These are phyloP conservation scores for Escovopsis sp. DNA, from an alignment of 2,329 filamentous ascomycete genomes.

Conservation along the genomic window DNA sequence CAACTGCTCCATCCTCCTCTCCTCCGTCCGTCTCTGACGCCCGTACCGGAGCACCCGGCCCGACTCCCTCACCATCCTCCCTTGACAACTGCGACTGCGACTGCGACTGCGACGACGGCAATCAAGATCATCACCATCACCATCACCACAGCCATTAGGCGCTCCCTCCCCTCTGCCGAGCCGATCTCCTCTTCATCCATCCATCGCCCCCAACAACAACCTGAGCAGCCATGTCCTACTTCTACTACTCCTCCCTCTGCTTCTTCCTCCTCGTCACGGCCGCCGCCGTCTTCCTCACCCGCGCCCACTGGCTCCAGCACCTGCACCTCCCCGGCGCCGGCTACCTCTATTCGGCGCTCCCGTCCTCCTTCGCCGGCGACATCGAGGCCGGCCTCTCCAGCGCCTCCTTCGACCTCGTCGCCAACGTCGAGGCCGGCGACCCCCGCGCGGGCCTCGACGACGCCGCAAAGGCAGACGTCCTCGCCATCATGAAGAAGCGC, in stretches of 20 bases:
- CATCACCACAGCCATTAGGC: no score
- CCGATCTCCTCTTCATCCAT: not conserved
- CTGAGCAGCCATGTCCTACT: slow-evolving; percentile 49
- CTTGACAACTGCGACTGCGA: no score
- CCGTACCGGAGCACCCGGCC: no score
- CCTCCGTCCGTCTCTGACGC: no score
- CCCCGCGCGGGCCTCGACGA: slow-evolving; percentile 68
- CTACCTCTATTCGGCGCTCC: slow-evolving; percentile 56
- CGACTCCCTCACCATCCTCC: no score
- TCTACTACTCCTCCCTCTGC: slow-evolving; percentile 63
- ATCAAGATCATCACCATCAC: no score
- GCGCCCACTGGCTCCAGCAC: slow-evolving; percentile 58
- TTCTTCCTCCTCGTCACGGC: slow-evolving; percentile 56
- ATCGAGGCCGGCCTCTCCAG: slow-evolving; percentile 79
- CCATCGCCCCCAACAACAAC: not conserved
- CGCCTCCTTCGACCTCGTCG: slow-evolving; percentile 64
- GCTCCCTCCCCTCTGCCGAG: no score
- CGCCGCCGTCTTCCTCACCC: slow-evolving; percentile 69
- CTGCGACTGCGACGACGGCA: no score
- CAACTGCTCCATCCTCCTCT: no score
- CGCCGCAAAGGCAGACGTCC: slow-evolving; percentile 64
- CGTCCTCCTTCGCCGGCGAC: slow-evolving; percentile 65
- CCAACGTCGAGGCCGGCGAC: slow-evolving; percentile 70
- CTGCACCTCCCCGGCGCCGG: slow-evolving; percentile 40
- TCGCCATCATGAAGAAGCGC: slow-evolving; percentile 78